phyloP scores from a whole-genome alignment of 1,284 basidiomycete species.

The Tylopilus orsonianus region DNA sequence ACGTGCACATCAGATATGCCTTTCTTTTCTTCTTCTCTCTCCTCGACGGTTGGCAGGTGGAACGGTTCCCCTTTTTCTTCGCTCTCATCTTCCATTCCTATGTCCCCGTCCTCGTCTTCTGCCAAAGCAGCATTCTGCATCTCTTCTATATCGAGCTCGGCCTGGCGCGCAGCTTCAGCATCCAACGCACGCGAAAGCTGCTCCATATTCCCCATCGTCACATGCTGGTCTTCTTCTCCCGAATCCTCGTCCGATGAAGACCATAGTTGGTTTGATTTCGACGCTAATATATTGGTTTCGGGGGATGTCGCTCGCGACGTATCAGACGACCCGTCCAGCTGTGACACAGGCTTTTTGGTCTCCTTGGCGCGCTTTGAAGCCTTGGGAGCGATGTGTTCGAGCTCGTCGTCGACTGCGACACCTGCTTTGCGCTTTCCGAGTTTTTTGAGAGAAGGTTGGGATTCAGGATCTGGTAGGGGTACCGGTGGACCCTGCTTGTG shows the following conservation, averaged over 20 bases:
- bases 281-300: conserved; percentile 17
- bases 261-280: conserved; percentile 25
- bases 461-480: conserved; percentile 50
- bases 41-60: conserved; percentile 78
- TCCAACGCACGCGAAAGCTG: conserved; percentile 73
- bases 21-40: conserved; percentile 76
- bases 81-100: conserved; percentile 48
- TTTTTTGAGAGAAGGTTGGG: conserved; percentile 48
- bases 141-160: conserved; percentile 68
- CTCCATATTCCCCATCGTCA: conserved; percentile 77
- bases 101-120: conserved; percentile 54
- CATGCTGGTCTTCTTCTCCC: conserved; percentile 52
- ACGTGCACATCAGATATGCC: conserved; percentile 79
- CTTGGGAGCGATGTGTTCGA: conserved; percentile 32
- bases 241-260: conserved; percentile 45
- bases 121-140: conserved; percentile 51
- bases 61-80: conserved; percentile 63
- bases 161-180: conserved; percentile 61
- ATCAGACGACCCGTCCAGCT: conserved; percentile 16
- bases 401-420: conserved; percentile 48
- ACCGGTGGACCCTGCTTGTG: conserved; percentile 84
- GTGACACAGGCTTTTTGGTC: conserved; percentile 28
- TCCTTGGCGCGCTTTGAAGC: conserved; percentile 62
- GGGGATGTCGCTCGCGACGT: conserved; percentile 20
- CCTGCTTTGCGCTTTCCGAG: conserved; percentile 75